These are phyloP conservation scores for Shiraia sp. DNA, from an alignment of 2,329 filamentous ascomycete genomes.

Conservation along the genomic window DNA sequence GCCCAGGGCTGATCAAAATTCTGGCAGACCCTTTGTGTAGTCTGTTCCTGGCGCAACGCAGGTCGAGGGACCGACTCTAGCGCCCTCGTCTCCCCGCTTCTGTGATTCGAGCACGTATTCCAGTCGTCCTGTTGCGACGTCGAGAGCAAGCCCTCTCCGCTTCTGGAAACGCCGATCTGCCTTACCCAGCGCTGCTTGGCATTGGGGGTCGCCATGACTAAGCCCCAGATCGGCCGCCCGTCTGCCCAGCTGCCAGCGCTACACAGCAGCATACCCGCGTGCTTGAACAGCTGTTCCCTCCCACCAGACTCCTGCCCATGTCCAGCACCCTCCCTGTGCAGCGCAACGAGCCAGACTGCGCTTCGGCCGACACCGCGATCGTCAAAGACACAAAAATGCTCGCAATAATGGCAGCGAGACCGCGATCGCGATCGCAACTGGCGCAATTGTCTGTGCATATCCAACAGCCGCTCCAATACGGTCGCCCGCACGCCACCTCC, in stretches of 20 bases:
- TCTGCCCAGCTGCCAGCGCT: no score
- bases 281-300: no score
- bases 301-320: no score
- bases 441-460: conserved; percentile 29
- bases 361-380: neutral
- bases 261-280: no score
- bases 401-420: conserved; percentile 12
- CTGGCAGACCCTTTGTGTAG: conserved; percentile 21
- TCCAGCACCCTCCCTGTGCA: no score
- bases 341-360: neutral
- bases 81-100: conserved; percentile 14
- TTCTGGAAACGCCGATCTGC: conserved; percentile 27
- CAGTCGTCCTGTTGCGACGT: no score
- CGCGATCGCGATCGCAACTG: conserved; percentile 27
- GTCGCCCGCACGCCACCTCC: conserved; percentile 24
- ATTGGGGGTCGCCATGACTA: conserved; percentile 25
- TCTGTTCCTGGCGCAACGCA: conserved; percentile 29
- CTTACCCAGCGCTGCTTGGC: conserved; percentile 19
- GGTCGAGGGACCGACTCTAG: conserved; percentile 16
- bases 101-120: conserved; percentile 27
- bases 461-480: conserved; percentile 15
- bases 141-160: conserved; percentile 14
- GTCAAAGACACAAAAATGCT: neutral
- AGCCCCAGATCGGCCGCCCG: conserved; percentile 24
- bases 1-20: conserved; percentile 5